These are phyloP conservation scores for Haberlea rhodopensis DNA, from an alignment of 257 asterid genomes.

Conservation along the genomic window DNA sequence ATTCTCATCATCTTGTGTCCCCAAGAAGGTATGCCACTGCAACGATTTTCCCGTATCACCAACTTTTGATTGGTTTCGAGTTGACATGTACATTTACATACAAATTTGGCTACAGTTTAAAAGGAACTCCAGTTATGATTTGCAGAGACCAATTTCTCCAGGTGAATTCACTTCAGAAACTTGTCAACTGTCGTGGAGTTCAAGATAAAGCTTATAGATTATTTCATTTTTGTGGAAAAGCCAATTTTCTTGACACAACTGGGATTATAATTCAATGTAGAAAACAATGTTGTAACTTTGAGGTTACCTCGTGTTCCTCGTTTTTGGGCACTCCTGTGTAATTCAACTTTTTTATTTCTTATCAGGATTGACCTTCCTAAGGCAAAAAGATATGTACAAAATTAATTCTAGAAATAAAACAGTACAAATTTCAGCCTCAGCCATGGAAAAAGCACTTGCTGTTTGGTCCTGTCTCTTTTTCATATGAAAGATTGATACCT, in stretches of 20 bases:
- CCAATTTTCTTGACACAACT: background rate
- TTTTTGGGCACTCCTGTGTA: background rate
- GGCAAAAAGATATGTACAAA: too few species aligned
- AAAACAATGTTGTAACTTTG: conserved; percentile 22
- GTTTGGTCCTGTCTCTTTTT: too few species aligned
- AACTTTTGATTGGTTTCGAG: conserved; percentile 60
- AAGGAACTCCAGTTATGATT: conserved; percentile 9
- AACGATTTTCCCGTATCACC: conserved; percentile 87
- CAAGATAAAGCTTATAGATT: conserved; percentile 28
- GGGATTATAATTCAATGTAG: conserved; percentile 18
- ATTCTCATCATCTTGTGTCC: conserved; percentile 85
- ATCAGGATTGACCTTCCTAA: conserved; percentile 9
- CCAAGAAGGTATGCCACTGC: conserved; percentile 88
- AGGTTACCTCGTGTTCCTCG: background rate
- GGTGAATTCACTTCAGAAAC: conserved; percentile 2
- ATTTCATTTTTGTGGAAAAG: conserved; percentile 25
- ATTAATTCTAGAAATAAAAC: too few species aligned
- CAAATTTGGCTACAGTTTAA: conserved; percentile 12
- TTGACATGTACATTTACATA: conserved; percentile 14
- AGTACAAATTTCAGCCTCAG: too few species aligned
- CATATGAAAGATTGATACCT: too few species aligned
- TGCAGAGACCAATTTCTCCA: conserved; percentile 19
- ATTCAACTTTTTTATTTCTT: background rate
- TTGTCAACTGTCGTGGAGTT: background rate
- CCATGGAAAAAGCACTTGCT: too few species aligned